Base-by-base conservation (phyloP, 306 rosid species). In the Clitoria ternatea region DNA sequence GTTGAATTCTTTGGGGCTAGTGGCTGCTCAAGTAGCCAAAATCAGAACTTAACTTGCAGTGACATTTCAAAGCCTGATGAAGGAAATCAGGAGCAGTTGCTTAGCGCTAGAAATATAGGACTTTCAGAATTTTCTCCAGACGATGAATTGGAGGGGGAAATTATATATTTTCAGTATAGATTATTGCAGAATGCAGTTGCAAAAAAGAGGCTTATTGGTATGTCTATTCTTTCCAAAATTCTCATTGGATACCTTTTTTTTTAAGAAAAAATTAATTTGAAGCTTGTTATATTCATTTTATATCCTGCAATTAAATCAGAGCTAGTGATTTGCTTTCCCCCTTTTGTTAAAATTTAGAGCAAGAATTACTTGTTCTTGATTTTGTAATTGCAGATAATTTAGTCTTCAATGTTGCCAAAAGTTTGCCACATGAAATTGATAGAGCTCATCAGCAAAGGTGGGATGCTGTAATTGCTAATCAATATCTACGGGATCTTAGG, bases 61-160 rank as follows among this genome's bases (percentile, higher is more conserved):
- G 88, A 79, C 26, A 60, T 40, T 48, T 80, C 80, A 59, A 72
- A 79, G 64, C 73, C 80, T 60, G 90, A 78, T 60, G 79, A 49
- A 74, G 47, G 45, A 44, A 79, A 80, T 69, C 42, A 57, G 61
- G 83, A 85, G 54, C 87, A 85, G 78, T 71, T 81, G 83, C 50
- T 10, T 18, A 63, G 73, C 74, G 87, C 88, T 74, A 75, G 72
- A 54, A 65, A 83, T 52, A 63, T 61, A 77, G 86, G 78, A 64
- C 69, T 86, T 39, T 30, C 69, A 9, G 86, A 89, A 69, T 68
- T 70, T 70, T 79, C 83, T 68, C 94, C 96, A 0, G 83, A 83
- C 73, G 97, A 91, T 81, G 99, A 95, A 80, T 71, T 95, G 80
- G 99, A 95, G 74, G 92, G 96, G 66, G 96, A 95, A 50, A 81